Base-by-base conservation (phyloP, 495 filamentous ascomycete genomes). In the Aspergillus biplanus region DNA sequence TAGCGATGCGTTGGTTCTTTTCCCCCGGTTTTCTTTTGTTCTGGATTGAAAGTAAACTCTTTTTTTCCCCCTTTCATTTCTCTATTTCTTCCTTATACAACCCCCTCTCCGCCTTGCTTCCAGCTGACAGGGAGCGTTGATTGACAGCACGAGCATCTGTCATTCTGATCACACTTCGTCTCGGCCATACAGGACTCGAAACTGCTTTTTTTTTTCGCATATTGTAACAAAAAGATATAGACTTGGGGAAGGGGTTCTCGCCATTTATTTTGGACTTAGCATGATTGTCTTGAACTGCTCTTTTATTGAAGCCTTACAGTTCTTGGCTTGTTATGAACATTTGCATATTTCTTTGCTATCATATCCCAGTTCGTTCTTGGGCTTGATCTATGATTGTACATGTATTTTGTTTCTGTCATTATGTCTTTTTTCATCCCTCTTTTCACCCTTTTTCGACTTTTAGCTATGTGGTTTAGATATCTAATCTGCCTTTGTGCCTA, bases 141-240 rank as follows among this genome's bases (percentile, higher is more conserved):
- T 44, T 15, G 39, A 11, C n/a, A 44, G 39, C 5, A 13, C 11
- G n/a, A 7, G 39, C 11, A 44, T 7, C 8, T 44, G 39, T 44
- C n/a, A 44, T 44, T 44, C n/a, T 44, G 4, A 44, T 44, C n/a
- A 44, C n/a, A 53, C 50, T 27, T 27, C 50, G 33, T 33, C 33
- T 53, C 8, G 39, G 39, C 39, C 8, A 15, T 44, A 44, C 39
- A 44, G 39, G 39, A 12, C 11, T 4, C 39, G 6, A 13, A 44
- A 4, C 39, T 6, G 11, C n/a, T 31, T 18, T 18, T 46, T 6
- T 21, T 31, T 46, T 44, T 18, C 15, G 60, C 71, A 70, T 63
- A 71, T 75, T 77, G 71, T 76, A 75, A 64, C 71, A 78, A 73
- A 69, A 76, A 63, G 53, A 64, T 62, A 75, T 76, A 76, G 70